Evolutionary conservation across 352 stramenopile species (phyloP).

Genomic region (Phytophthora brassicae): DNA sequence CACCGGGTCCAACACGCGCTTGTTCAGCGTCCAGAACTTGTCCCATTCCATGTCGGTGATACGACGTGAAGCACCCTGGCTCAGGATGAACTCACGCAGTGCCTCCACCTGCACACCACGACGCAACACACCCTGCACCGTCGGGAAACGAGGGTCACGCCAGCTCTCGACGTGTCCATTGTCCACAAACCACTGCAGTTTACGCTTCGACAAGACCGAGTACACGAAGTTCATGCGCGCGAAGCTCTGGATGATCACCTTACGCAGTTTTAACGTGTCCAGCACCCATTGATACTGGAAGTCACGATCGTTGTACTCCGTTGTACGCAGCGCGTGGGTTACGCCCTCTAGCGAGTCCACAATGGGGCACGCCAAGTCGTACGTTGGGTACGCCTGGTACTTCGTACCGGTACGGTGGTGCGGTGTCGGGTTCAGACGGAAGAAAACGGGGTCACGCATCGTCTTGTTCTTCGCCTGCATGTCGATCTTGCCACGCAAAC

Average conservation of each 20-base stretch:
- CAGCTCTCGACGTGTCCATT: slow-evolving; percentile 95
- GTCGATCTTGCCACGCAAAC: slow-evolving; percentile 93
- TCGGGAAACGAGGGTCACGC: slow-evolving; percentile 99
- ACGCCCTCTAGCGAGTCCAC: slow-evolving; percentile 99
- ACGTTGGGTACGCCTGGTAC: slow-evolving; percentile 99
- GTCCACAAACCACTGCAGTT: slow-evolving; percentile 99
- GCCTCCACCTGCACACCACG: slow-evolving; percentile 95
- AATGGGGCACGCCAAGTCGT: slow-evolving; percentile 99
- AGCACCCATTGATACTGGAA: slow-evolving; percentile 97
- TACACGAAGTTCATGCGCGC: slow-evolving; percentile 99
- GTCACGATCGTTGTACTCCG: slow-evolving; percentile 99
- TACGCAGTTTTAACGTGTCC: slow-evolving; percentile 82
- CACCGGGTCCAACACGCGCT: slow-evolving; percentile 96
- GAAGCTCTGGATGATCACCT: slow-evolving; percentile 94
- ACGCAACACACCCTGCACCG: slow-evolving; percentile 95
- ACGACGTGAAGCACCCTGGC: slow-evolving; percentile 94
- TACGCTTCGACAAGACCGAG: slow-evolving; percentile 98
- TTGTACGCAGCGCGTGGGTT: slow-evolving; percentile 98
- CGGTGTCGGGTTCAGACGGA: slow-evolving; percentile 79
- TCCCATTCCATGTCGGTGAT: slow-evolving; percentile 99
- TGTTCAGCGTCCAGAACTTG: slow-evolving; percentile 99
- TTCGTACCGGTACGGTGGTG: slow-evolving; percentile 93
- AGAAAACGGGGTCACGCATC: slow-evolving; percentile 88
- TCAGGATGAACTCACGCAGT: slow-evolving; percentile 97
- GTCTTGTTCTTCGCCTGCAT: slow-evolving; percentile 92